A percentile compares a stretch with the other conserved stretches of the same genome.
Evolutionary conservation across 768 basidiomycete species (phyloP).

Genomic region (Botryobasidium botryosum): DNA sequence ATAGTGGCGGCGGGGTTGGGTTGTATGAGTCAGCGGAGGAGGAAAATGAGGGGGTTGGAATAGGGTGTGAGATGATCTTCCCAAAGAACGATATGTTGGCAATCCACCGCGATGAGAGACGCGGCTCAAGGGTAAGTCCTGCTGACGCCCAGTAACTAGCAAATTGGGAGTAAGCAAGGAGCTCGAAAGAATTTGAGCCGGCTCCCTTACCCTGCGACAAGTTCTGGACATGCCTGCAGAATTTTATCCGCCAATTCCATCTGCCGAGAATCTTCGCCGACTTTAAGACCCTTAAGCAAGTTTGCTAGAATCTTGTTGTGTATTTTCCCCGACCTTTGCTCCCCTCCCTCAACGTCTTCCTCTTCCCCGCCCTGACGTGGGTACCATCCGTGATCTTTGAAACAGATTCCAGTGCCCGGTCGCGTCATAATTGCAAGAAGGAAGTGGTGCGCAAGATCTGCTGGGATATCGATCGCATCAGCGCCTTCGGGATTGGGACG

Average conservation of each 20-base stretch:
- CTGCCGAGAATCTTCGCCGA: constrained; percentile 77
- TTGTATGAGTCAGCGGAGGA: constrained; percentile 30
- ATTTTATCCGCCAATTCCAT: constrained; percentile 74
- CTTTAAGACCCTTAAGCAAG: constrained; percentile 54
- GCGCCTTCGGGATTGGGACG: constrained; percentile 33
- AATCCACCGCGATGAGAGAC: constrained; percentile 82
- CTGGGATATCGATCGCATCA: constrained; percentile 40
- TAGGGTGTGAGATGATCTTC: constrained; percentile 54
- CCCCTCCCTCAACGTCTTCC: constrained; percentile 15
- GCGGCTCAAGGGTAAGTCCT: constrained; percentile 62
- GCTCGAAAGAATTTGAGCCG: neutral
- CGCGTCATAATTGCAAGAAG: constrained; percentile 66
- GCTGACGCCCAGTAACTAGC: constrained; percentile 54
- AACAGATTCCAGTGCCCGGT: constrained; percentile 74
- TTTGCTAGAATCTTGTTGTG: constrained; percentile 75
- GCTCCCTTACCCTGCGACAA: constrained; percentile 49
- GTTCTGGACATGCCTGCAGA: constrained; percentile 67
- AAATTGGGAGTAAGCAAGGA: neutral
- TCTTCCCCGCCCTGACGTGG: constrained; percentile 40
- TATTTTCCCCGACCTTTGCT: constrained; percentile 31
- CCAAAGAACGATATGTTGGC: constrained; percentile 75
- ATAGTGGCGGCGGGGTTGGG: constrained; percentile 58
- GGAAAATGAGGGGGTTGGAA: constrained; percentile 48
- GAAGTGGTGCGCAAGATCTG: constrained; percentile 75
- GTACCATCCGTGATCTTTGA: constrained; percentile 84